Base-by-base conservation (phyloP, 208 protist genomes). In the Crithidia fasciculata region DNA sequence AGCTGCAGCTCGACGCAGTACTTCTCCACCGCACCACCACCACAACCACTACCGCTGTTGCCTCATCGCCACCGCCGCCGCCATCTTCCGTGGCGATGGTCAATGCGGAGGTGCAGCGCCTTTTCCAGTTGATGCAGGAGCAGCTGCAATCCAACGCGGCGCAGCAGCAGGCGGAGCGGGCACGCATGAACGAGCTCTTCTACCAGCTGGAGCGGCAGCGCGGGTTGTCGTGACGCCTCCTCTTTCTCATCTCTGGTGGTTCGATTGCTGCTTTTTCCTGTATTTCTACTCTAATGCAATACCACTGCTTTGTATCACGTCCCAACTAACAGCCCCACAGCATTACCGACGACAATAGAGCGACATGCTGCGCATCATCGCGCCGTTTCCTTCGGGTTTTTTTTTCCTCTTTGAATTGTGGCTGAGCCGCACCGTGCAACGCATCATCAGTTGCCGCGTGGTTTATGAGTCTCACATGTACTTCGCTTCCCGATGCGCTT, bases 81-180 rank as follows among this genome's bases (percentile, higher is more conserved):
- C 44, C 71, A 15, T 40, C 69, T 10, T 37, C 69, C 0, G 56
- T 53, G 53, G 19, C 65, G 5, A 52, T 77, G n/a, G 71, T 87
- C 39, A 86, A 91, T 57, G 54, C 63, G 4, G 83, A 92, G 41
- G 78, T 93, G 76, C 73, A 81, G 53, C 54, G 72, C 47, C 70
- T 91, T 8, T 83, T 93, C 15, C 53, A 63, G 54, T 40, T 66
- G 40, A 75, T 92, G 85, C 74, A 87, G 72, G 69, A 75, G n/a
- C 76, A 83, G 55, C 77, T 93, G 52, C 2, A 80, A n/a, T n/a
- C 54, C 8, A 81, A 92, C 36, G 80, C 79, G 8, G 57, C 69
- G 9, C 72, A 80, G 58, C 83, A 88, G 40, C 83, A 92, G 74
- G 83, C 57, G 61, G 86, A 93, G 73, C 67, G 86, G 10, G 60